Base-by-base conservation (phyloP, 305 asterid species). In the Lippia alba region DNA sequence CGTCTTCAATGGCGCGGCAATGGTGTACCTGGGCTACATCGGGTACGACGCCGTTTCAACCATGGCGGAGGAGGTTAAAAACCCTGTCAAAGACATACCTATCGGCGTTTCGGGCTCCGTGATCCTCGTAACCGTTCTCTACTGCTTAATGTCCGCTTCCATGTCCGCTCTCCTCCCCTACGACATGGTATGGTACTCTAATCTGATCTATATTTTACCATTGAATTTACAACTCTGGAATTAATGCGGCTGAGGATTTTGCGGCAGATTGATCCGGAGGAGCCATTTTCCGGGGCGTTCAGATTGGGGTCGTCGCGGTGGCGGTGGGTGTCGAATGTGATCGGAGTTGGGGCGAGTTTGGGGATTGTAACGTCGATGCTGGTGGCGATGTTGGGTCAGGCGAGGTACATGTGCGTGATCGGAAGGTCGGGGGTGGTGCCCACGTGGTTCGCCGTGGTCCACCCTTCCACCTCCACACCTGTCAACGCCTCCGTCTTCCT, bases 41-140 rank as follows among this genome's bases (percentile, higher is more conserved):
- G 98, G 98, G 1, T 93, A 93, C 69, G 98, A 93, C 71, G 98
- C 98, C 67, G 97, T 93, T 34, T 91, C 98, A 2, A 91, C 98
- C 15, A 84, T 93, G 97, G 98, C 96, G 0, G 98, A 93, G 74
- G 98, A 93, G 76, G 98, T 93, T 2, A 81, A 55, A 65, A 79
- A 87, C 61, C 98, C 98, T 17, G 97, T 78, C 32, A 93, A 80
- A 86, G 88, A 93, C 73, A 93, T 93, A 60, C 98, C 98, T 0
- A 71, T 85, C 8, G 97, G 98, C 0, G 87, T 93, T 62, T 86
- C 96, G 6, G 98, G 97, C 12, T 93, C 98, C n/a, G 98, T 93
- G 62, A 76, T 91, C 67, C 75, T 91, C 61, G 98, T 93, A 70
- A 85, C 98, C 32, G 63, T 87, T 54, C 85, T 93, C 9, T 93